Evolutionary conservation across 306 rosid species (phyloP).

Genomic region (Canavalia gladiata): DNA sequence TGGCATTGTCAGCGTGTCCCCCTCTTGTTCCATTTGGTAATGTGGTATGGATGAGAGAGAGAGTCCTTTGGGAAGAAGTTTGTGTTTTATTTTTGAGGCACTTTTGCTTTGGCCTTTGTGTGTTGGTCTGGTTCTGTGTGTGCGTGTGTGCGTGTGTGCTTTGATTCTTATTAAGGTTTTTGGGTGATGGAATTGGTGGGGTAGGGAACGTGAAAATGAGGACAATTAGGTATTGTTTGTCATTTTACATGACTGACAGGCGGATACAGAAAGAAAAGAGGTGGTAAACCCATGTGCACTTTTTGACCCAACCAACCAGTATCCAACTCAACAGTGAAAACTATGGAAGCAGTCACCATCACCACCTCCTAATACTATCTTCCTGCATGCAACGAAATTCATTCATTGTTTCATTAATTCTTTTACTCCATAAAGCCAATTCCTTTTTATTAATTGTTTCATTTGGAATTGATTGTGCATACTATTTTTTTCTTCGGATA

Average conservation of each 20-base stretch:
- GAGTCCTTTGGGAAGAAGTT: neutral
- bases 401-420: no score
- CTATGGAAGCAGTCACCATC: no score
- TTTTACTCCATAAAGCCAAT: no score
- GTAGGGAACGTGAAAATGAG: neutral
- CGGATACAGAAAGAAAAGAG: neutral
- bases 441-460: no score
- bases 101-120: constrained; percentile 2
- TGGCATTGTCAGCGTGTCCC: constrained; percentile 50
- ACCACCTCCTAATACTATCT: no score
- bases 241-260: constrained; percentile 1
- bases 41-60: neutral
- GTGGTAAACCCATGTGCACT: constrained; percentile 15
- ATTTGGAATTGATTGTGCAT: no score
- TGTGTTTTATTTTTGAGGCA: neutral
- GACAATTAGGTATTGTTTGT: constrained; percentile 11
- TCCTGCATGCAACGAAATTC: no score
- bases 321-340: no score
- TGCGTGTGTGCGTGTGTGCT: neutral
- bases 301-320: neutral
- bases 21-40: constrained; percentile 55
- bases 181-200: neutral
- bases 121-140: neutral
- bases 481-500: no score
- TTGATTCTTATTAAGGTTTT: neutral